Conservation (phyloP, 805 yeast genomes). For the Candida caryicola region DNA sequence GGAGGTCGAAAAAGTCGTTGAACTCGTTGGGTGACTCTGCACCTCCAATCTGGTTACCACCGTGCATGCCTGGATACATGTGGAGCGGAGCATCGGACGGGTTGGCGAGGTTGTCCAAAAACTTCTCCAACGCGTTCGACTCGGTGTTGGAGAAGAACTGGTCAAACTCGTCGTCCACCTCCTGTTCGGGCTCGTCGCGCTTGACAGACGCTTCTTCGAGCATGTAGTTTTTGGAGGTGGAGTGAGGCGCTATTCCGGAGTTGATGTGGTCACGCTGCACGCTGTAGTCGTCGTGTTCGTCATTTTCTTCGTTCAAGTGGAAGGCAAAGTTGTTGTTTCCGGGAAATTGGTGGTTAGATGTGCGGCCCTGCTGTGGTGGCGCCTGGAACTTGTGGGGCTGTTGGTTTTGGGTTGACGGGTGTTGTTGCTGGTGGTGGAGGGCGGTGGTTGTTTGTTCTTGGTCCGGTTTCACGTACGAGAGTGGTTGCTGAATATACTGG, state of each 20-base stretch:
- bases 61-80: conserved; percentile 19
- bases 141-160: conserved; percentile 37
- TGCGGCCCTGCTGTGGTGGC: conserved; percentile 1
- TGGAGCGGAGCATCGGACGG: conserved; percentile 26
- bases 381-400: neutral
- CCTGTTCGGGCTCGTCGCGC: neutral
- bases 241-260: neutral
- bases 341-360: conserved; percentile 2
- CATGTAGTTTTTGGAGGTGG: conserved; percentile 2
- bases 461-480: too few species aligned
- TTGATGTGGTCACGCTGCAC: conserved; percentile 7
- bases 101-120: conserved; percentile 39
- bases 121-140: conserved; percentile 38
- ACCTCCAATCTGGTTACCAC: conserved; percentile 3
- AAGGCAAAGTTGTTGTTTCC: conserved; percentile 7
- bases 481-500: conserved; percentile 1
- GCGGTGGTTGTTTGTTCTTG: conserved; percentile 1
- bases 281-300: conserved; percentile 1
- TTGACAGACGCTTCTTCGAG: neutral
- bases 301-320: conserved; percentile 1
- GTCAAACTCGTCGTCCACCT: conserved; percentile 27
- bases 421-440: neutral
- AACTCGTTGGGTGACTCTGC: conserved; percentile 8
- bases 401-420: neutral
- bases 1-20: conserved; percentile 25